Evolutionary conservation across 176 grass and related monocot genomes (phyloP).

Genomic region (Triticum timopheevii): DNA sequence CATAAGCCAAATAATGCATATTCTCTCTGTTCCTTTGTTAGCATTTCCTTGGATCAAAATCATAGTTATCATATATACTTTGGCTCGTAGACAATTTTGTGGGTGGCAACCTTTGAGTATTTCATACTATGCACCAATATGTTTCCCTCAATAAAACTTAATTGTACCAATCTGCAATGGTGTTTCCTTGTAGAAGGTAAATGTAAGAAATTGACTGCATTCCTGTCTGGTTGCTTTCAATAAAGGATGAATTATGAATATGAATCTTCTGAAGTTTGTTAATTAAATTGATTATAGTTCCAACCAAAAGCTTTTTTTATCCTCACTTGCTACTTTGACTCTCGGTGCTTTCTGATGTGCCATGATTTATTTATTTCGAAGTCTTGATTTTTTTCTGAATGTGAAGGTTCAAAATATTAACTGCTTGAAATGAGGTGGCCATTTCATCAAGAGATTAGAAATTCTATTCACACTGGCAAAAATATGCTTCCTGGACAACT

Average conservation of each 20-base stretch:
- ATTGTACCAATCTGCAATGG: neutral
- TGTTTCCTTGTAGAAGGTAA: neutral
- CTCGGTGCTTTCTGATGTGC: neutral
- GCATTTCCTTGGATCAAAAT: neutral
- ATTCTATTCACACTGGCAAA: constrained; percentile 63
- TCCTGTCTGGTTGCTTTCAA: neutral
- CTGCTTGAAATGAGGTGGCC: constrained; percentile 59
- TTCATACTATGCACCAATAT: neutral
- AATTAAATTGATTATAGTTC: neutral
- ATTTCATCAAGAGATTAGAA: constrained; percentile 65
- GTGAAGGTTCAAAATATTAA: constrained; percentile 83
- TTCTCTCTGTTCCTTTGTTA: neutral
- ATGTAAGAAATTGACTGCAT: neutral
- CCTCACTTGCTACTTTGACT: neutral
- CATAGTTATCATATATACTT: neutral
- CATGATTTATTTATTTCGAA: neutral
- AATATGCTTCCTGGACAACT: too few relatives aligned
- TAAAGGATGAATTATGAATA: neutral
- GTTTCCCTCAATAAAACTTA: neutral
- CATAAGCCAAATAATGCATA: too few relatives aligned
- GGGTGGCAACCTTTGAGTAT: neutral
- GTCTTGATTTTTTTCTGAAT: constrained; percentile 1
- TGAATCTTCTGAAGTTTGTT: neutral
- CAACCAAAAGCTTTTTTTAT: neutral
- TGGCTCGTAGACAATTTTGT: neutral